Conservation (phyloP, 2,329 filamentous ascomycete genomes). For the Trichoderma lentiforme region DNA sequence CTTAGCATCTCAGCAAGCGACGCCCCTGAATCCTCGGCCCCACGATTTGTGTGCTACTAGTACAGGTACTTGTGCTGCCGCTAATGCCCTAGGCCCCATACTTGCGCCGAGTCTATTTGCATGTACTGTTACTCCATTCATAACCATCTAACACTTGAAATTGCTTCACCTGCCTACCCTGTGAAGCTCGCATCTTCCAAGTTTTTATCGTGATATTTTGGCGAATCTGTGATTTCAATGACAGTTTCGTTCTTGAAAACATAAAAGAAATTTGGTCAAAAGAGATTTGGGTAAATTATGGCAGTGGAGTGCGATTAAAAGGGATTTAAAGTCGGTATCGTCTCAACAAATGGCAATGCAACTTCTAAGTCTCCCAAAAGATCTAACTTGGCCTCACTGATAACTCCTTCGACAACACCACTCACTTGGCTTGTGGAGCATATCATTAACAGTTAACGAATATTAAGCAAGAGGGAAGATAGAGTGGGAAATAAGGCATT, state of each 20-base stretch:
- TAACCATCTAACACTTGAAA: background rate
- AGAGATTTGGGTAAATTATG: background rate
- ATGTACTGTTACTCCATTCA: background rate
- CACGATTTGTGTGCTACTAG: background rate
- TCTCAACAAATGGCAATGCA: background rate
- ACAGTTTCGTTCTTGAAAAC: background rate
- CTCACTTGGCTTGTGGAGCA: background rate
- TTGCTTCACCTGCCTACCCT: background rate
- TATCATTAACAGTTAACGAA: background rate
- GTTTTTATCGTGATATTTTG: background rate
- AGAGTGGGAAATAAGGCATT: background rate
- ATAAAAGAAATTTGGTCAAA: background rate
- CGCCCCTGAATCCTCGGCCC: slow-evolving; percentile 16
- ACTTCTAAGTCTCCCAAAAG: background rate
- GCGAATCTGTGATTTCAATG: background rate
- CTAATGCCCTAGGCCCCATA: background rate
- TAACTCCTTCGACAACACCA: background rate
- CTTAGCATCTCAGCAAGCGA: slow-evolving; percentile 13
- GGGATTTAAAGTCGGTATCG: background rate
- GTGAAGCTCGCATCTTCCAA: background rate
- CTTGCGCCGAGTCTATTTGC: background rate
- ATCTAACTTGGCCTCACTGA: background rate
- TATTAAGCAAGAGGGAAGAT: background rate
- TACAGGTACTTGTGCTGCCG: background rate
- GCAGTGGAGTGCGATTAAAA: too few species aligned